Conservation (phyloP, 805 yeast genomes). For the Yamadazyma sp. region DNA sequence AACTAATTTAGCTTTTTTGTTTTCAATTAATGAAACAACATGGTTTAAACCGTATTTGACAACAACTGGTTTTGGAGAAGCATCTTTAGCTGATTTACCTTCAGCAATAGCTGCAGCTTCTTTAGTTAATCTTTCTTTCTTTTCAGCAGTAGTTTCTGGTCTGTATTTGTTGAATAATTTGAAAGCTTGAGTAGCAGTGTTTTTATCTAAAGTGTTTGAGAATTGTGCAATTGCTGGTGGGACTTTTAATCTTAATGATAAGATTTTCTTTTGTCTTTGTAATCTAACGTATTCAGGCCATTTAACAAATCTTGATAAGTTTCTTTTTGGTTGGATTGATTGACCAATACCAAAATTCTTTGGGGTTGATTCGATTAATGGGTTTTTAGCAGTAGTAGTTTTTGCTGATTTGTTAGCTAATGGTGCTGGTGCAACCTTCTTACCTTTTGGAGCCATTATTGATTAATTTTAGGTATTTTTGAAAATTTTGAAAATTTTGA, state of each 20-base stretch:
- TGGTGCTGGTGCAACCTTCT: conserved; percentile 48
- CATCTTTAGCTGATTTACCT: conserved; percentile 96
- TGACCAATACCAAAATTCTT: conserved; percentile 97
- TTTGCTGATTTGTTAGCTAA: conserved; percentile 35
- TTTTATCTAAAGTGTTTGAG: conserved; percentile 94
- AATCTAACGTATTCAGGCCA: conserved; percentile 99
- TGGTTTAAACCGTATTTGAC: conserved; percentile 99
- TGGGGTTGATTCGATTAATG: conserved; percentile 86
- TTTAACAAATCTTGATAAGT: conserved; percentile 94
- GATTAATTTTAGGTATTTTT: neutral
- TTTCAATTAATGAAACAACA: conserved; percentile 94
- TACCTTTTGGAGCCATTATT: conserved; percentile 16
- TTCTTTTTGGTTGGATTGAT: conserved; percentile 91
- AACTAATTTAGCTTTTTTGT: conserved; percentile 97
- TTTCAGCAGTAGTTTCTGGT: conserved; percentile 96
- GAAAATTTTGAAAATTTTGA: conserved; percentile 5
- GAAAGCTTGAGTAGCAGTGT: conserved; percentile 96
- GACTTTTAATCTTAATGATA: conserved; percentile 94
- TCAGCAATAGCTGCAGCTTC: conserved; percentile 99
- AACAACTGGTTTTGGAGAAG: conserved; percentile 92
- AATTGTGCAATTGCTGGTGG: conserved; percentile 98
- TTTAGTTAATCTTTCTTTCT: conserved; percentile 98
- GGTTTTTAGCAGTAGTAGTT: conserved; percentile 55
- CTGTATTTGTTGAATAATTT: conserved; percentile 98
- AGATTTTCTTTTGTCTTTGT: conserved; percentile 98